A percentile compares a stretch with the other conserved stretches of the same genome.
Conservation (phyloP, 495 filamentous ascomycete genomes). For the Podospora tetraspora region DNA sequence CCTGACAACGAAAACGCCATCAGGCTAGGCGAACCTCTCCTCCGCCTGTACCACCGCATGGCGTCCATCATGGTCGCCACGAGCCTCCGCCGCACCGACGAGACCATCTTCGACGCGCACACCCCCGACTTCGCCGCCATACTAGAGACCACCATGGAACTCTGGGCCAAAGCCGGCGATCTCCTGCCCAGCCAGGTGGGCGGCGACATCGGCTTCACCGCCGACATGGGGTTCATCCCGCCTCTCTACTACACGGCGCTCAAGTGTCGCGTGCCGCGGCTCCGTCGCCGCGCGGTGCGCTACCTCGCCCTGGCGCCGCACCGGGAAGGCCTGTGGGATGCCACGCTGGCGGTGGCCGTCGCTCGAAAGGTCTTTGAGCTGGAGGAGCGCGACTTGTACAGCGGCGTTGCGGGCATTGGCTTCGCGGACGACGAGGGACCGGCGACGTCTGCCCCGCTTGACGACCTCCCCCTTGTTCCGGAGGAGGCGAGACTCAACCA, state of each 20-base stretch:
- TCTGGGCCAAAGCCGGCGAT: conserved; percentile 19
- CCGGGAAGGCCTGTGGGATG: conserved; percentile 51
- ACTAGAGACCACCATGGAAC: conserved; percentile 25
- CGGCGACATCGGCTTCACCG: conserved; percentile 29
- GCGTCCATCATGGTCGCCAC: conserved; percentile 42
- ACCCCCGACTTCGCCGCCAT: conserved; percentile 37
- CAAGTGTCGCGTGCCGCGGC: conserved; percentile 50
- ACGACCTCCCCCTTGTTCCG: background rate
- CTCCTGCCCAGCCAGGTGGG: conserved; percentile 4
- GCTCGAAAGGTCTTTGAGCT: conserved; percentile 33
- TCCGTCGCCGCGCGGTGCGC: conserved; percentile 41
- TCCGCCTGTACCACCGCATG: conserved; percentile 44
- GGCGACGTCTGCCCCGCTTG: background rate
- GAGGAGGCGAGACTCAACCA: conserved; percentile 7
- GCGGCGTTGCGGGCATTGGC: background rate
- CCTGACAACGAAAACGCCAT: background rate
- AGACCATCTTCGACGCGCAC: conserved; percentile 41
- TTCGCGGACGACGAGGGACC: background rate
- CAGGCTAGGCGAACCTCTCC: conserved; percentile 22
- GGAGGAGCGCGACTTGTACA: conserved; percentile 31
- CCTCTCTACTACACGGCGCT: conserved; percentile 49
- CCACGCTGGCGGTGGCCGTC: conserved; percentile 20
- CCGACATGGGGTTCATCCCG: conserved; percentile 47
- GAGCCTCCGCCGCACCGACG: conserved; percentile 30
- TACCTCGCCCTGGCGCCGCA: conserved; percentile 37